These are phyloP conservation scores for Musa troglodytarum DNA, from an alignment of 176 grass and related monocot genomes.

Conservation along the genomic window DNA sequence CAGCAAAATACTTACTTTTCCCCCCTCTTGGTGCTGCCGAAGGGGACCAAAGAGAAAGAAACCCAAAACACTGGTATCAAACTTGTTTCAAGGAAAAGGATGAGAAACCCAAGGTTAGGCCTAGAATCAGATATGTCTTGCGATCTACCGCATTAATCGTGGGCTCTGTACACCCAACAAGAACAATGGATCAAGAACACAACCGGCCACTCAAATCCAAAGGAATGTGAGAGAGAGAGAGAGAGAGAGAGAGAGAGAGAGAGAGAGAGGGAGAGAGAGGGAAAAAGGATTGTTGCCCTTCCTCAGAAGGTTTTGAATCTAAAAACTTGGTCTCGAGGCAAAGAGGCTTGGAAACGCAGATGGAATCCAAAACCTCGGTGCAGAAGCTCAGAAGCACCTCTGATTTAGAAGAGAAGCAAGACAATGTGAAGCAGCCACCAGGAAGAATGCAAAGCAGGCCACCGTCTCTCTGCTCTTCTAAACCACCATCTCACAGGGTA, in stretches of 20 bases:
- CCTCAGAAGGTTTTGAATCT: conserved; percentile 18
- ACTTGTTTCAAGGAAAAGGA: not conserved
- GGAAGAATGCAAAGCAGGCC: not conserved
- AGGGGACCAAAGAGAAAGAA: not conserved
- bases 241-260: not conserved
- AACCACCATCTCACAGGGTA: conserved; percentile 12
- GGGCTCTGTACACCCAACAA: not conserved
- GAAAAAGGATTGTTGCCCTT: not conserved
- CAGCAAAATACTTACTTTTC: not conserved
- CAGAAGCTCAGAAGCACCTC: not conserved
- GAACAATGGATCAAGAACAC: not conserved
- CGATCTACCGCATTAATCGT: not conserved
- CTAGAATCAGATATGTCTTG: not conserved
- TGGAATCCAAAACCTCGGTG: not conserved
- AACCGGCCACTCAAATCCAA: not conserved
- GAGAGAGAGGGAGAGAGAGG: too few species aligned
- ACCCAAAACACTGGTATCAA: not conserved
- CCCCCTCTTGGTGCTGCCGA: not conserved
- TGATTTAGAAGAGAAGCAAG: not conserved
- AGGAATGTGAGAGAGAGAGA: not conserved
- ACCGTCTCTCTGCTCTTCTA: not conserved
- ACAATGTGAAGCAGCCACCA: conserved; percentile 2
- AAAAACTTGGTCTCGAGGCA: not conserved
- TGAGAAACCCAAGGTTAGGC: not conserved
- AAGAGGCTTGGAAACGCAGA: not conserved